Base-by-base conservation (phyloP, 306 rosid species). In the Cyamopsis tetragonoloba region DNA sequence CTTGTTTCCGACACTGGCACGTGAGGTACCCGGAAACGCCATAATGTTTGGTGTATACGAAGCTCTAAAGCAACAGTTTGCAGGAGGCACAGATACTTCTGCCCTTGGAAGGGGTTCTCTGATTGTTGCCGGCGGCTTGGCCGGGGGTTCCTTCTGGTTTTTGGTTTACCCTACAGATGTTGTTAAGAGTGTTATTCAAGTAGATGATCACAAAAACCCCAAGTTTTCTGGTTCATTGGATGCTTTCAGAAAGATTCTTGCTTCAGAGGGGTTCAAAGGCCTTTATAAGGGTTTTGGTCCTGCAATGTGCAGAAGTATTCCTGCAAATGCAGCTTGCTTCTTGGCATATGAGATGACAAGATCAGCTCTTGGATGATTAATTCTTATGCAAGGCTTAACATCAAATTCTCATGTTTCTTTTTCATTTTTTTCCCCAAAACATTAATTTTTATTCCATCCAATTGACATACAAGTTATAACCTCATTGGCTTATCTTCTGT, bases 21-120 rank as follows among this genome's bases (percentile, higher is more conserved):
- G 99, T 5, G 99, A 93, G 74, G 58, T 93, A 53, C 99, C 99
- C 0, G 99, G 99, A 77, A 93, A 90, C 58, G 99, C 97, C 12
- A 80, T 74, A 22, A 86, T 93, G 96, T 90, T 93, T 50, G 97
- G 97, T 18, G 96, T 82, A 14, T 93, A 93, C 19, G 99, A 93
- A 80, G 86, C 84, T 27, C 26, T 79, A n/a, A 88, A 93, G 81
- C 96, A 86, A 58, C 66, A 39, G 8, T 30, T 93, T 27, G 97
- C 99, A 1, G 97, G 99, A 28, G 97, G 97, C 4, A 15, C 79
- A 2, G 97, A 93, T 77, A 90, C 97, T 27, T 86, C 96, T 5
- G 53, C 67, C 28, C 77, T 93, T 7, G 85, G 96, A 37, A 85
- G 99, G 79, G 96, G 97, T 49, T 90, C 99, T 51, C 66, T 90